These are phyloP conservation scores for Fusarium musae DNA, from an alignment of 2,329 filamentous ascomycete species.

Conservation along the genomic window DNA sequence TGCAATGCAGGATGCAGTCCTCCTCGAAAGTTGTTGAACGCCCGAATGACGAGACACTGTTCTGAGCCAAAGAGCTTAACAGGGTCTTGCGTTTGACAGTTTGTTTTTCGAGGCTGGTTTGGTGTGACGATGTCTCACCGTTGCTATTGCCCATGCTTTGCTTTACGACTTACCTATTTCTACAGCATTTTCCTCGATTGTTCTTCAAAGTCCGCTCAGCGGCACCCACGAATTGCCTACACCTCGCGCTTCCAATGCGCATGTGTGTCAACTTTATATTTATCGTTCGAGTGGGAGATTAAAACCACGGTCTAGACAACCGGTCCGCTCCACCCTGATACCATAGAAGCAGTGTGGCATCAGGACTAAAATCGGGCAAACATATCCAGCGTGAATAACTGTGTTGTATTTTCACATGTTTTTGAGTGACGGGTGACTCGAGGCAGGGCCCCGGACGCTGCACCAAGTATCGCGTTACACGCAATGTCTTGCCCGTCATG, in stretches of 20 bases:
- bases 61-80: neutral
- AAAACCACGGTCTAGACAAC: conserved; percentile 73
- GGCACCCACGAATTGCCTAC: conserved; percentile 70
- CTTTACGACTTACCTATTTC: neutral
- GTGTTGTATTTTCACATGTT: conserved; percentile 1
- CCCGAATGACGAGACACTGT: conserved; percentile 9
- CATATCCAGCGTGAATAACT: conserved; percentile 21
- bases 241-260: conserved; percentile 68
- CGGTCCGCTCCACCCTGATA: conserved; percentile 74
- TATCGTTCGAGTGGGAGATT: conserved; percentile 71
- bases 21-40: conserved; percentile 20
- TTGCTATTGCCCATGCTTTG: conserved; percentile 21
- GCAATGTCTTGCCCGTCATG: conserved; percentile 3
- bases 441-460: neutral
- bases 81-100: conserved; percentile 13
- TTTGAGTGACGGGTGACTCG: conserved; percentile 8
- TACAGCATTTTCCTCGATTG: neutral
- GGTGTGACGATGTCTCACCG: conserved; percentile 20
- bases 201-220: conserved; percentile 35
- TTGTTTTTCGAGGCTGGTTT: neutral
- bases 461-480: conserved; percentile 1
- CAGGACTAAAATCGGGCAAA: conserved; percentile 74
- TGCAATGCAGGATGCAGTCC: conserved; percentile 19
- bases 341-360: conserved; percentile 65
- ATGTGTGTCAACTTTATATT: conserved; percentile 67